These are phyloP conservation scores for Hysterium pulicare DNA, from an alignment of 2,329 filamentous ascomycete genomes.

Conservation along the genomic window DNA sequence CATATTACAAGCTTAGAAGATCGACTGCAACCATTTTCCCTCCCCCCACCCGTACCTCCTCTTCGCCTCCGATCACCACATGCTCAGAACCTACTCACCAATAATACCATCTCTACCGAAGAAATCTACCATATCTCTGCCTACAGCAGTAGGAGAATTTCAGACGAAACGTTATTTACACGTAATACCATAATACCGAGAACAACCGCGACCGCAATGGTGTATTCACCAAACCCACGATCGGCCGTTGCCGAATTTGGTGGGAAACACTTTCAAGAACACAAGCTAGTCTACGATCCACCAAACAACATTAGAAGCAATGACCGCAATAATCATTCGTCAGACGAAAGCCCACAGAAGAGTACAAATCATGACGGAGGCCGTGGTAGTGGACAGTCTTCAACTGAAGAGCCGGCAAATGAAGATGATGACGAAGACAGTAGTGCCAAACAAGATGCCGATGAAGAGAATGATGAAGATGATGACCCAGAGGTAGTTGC, in stretches of 20 bases:
- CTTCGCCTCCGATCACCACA: slow-evolving; percentile 6
- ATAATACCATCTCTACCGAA: slow-evolving; percentile 2
- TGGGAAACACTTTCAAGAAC: slow-evolving; percentile 28
- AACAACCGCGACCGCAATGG: neutral
- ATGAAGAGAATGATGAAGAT: slow-evolving; percentile 38
- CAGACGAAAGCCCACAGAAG: slow-evolving; percentile 16
- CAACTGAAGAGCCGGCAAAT: slow-evolving; percentile 26
- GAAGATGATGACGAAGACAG: slow-evolving; percentile 34
- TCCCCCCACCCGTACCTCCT: slow-evolving; percentile 3
- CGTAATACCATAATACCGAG: neutral
- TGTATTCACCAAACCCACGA: slow-evolving; percentile 12
- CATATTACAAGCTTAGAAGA: slow-evolving; percentile 28
- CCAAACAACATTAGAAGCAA: slow-evolving; percentile 18
- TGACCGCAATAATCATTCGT: slow-evolving; percentile 18
- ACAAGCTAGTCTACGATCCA: slow-evolving; percentile 23
- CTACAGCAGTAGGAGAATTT: no score
- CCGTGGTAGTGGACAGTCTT: slow-evolving; percentile 24
- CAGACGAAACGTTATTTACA: no score
- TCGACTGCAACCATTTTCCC: slow-evolving; percentile 19
- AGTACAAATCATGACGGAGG: slow-evolving; percentile 21
- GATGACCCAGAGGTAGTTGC: slow-evolving; percentile 30
- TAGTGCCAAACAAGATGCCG: slow-evolving; percentile 26
- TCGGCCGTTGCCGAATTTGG: slow-evolving; percentile 24
- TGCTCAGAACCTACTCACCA: slow-evolving; percentile 27
- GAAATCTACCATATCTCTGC: neutral